Evolutionary conservation across 2,329 filamentous ascomycete species (phyloP).

Genomic region (Colletotrichum tropicale): DNA sequence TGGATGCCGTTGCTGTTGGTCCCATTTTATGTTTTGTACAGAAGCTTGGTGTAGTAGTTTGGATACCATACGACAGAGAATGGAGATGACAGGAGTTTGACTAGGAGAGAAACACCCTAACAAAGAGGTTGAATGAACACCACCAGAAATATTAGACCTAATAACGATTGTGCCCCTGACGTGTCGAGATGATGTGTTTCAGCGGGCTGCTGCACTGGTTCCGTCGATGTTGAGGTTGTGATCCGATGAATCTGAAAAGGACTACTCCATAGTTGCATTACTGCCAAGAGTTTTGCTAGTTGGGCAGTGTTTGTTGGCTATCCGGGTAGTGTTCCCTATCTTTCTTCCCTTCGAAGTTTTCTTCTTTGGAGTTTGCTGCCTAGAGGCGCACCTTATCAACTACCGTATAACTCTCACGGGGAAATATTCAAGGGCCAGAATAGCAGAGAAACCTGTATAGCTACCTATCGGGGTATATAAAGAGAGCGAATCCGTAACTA

Average conservation of each 20-base stretch:
- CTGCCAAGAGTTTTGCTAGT: background rate
- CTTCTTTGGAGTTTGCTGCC: too few species aligned
- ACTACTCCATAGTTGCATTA: background rate
- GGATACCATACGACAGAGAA: background rate
- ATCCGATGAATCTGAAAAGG: background rate
- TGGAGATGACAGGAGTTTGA: background rate
- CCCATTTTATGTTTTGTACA: background rate
- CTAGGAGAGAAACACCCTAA: background rate
- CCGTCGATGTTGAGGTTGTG: background rate
- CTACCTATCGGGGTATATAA: too few species aligned
- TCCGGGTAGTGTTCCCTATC: too few species aligned
- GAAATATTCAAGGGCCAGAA: too few species aligned
- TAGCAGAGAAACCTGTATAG: too few species aligned
- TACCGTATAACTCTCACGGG: too few species aligned
- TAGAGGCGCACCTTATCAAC: too few species aligned
- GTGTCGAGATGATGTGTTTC: background rate
- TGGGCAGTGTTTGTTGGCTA: too few species aligned
- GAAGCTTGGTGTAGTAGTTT: background rate
- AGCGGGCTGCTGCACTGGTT: background rate
- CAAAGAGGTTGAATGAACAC: background rate
- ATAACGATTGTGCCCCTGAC: background rate
- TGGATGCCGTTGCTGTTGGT: background rate
- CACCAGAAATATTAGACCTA: background rate
- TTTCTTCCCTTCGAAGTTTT: too few species aligned
- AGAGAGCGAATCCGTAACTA: too few species aligned